Evolutionary conservation across 2,329 filamentous ascomycete species (phyloP), one percentile per base, ranked within the genome.

Genomic region (Apiospora koreana): DNA sequence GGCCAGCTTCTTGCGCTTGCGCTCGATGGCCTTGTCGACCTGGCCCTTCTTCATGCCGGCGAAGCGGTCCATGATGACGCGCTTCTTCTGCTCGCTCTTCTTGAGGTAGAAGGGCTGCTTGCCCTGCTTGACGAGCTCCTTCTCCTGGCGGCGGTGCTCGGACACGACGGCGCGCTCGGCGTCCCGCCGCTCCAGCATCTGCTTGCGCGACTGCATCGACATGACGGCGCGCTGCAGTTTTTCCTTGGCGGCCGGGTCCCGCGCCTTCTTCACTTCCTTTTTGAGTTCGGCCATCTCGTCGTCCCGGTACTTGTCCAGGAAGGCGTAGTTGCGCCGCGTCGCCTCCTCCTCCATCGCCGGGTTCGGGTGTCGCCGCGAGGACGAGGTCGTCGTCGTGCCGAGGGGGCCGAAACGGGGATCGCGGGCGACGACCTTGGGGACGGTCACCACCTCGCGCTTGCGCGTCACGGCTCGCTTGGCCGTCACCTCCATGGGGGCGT

Each of bases 101-200:
- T 99, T 99, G 76, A 98, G 84, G 82, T 94, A 98, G 83, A 94
- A 99, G 0, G 96, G 95, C 79, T 88, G 90, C 89, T 98, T 98
- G 72, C 96, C 96, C 83, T 97, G 89, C 76, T 90, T 90, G 68
- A 98, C 91, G 72, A 93, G 83, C 80, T 95, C 92, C 83, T 94
- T 94, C 86, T 99, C 96, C 80, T 91, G 87, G 82, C 88, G 88
- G 77, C 92, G 89, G 83, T 98, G 95, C 80, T 92, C 90, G 62
- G 89, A 86, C 69, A 95, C 77, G 54, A 98, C 83, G 70, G 89
- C 87, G 75, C 89, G 86, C 80, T 92, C 89, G 71, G 91, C 88
- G 72, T 94, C 92, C 82, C 91, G 93, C 68, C 87, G 86, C 75
- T 90, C 84, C 74, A 91, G 88, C 35, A 94, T 87, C 81, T 93